Conservation (phyloP, 1,284 basidiomycete genomes). For the Fomitopsis palustris region DNA sequence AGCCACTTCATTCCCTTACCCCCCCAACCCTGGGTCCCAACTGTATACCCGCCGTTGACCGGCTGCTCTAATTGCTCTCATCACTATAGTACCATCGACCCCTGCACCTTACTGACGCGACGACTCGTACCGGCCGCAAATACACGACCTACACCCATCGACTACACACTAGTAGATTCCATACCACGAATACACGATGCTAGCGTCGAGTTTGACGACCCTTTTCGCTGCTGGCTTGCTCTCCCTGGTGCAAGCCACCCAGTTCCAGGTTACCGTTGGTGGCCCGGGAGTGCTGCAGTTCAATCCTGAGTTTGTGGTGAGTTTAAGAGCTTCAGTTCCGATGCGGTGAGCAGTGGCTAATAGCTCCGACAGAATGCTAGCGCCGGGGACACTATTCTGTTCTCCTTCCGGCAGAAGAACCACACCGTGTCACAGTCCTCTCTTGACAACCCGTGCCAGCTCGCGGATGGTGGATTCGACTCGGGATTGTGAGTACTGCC, state of each 20-base stretch:
- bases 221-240: constrained; percentile 22
- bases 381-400: constrained; percentile 46
- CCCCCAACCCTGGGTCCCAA: neutral
- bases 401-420: constrained; percentile 58
- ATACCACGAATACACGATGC: neutral
- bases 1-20: neutral
- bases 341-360: constrained; percentile 1
- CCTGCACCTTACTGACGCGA: neutral
- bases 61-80: neutral
- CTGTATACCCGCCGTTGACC: neutral
- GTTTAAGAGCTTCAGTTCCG: constrained; percentile 20
- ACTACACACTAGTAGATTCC: neutral
- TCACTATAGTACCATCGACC: neutral
- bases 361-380: constrained; percentile 37
- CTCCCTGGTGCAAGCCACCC: constrained; percentile 28
- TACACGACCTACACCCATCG: neutral
- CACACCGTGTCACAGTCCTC: constrained; percentile 63
- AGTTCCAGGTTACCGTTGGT: constrained; percentile 49
- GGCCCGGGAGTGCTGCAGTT: constrained; percentile 43
- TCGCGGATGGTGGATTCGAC: constrained; percentile 45
- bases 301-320: constrained; percentile 43
- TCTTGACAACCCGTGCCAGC: constrained; percentile 46
- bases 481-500: constrained; percentile 47
- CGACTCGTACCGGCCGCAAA: neutral
- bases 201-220: constrained; percentile 7